These are phyloP conservation scores for Pluteus cervinus DNA, from an alignment of 768 basidiomycete genomes.

Conservation along the genomic window DNA sequence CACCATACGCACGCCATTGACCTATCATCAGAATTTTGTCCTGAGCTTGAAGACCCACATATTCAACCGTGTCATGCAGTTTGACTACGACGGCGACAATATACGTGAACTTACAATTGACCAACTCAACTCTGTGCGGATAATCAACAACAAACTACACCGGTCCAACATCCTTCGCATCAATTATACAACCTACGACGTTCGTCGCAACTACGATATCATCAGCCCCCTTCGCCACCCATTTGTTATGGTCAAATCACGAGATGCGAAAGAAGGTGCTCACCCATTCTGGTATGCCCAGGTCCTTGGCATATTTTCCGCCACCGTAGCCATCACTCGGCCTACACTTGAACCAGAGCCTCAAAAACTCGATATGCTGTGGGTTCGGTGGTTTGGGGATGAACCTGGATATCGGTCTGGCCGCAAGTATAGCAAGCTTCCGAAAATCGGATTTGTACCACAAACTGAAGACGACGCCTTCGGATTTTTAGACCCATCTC, in stretches of 20 bases:
- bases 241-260: background rate
- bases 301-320: slow-evolving; percentile 21
- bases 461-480: slow-evolving; percentile 22
- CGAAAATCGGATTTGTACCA: slow-evolving; percentile 25
- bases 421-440: slow-evolving; percentile 16
- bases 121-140: slow-evolving; percentile 7
- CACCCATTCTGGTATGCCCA: slow-evolving; percentile 24
- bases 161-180: slow-evolving; percentile 23
- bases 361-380: slow-evolving; percentile 21
- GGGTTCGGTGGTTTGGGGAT: slow-evolving; percentile 20
- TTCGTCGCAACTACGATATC: slow-evolving; percentile 27
- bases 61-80: too few relatives aligned
- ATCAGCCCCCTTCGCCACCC: slow-evolving; percentile 17
- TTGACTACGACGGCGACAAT: too few relatives aligned
- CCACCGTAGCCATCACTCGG: slow-evolving; percentile 12
- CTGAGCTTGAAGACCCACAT: too few relatives aligned
- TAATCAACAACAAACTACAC: slow-evolving; percentile 14
- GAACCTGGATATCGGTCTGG: slow-evolving; percentile 9
- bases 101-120: too few relatives aligned
- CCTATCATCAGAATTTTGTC: too few relatives aligned
- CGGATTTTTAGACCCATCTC: slow-evolving; percentile 37
- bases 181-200: slow-evolving; percentile 38
- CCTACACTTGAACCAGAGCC: slow-evolving; percentile 2
- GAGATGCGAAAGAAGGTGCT: slow-evolving; percentile 7
- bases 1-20: too few relatives aligned